Base-by-base conservation (phyloP, 2,329 filamentous ascomycete genomes). In the Colletotrichum sidae region DNA sequence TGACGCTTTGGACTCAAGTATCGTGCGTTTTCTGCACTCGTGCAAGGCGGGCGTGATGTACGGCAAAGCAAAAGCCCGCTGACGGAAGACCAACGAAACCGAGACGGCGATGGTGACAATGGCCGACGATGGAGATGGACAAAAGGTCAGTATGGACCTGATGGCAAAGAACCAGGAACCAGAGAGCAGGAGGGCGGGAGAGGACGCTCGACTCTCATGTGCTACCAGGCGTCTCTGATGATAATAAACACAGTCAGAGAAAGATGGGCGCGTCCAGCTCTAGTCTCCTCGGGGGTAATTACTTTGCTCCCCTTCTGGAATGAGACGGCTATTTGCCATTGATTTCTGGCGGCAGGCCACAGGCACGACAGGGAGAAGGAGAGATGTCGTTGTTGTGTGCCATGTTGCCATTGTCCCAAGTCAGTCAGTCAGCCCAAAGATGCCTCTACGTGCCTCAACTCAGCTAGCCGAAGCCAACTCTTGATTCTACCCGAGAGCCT, bases 341-440 rank as follows among this genome's bases (percentile, higher is more conserved):
- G 58, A 52, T 34, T 42, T 56, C 47, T 33, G 35, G 44, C 62
- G 62, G 62, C 58, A 62, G 47, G 58, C 57, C 58, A 62, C 62
- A 65, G 62, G 58, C 58, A 65, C 62, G 62, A 62, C 62, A 65
- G 62, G 62, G 62, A 65, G 62, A 25, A 25, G 25, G 25, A 56
- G 52, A 45, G 13, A n/a, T 13, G 42, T 10, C 41, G 62, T 61
- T 56, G 62, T 25, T 25, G 25, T 4, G 25, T 25, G 25, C 4
- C 25, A 47, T 65, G 45, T 65, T 65, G 57, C 57, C 55, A 65
- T 56, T 33, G 37, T 52, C 38, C 58, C 58, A 56, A 52, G 25
- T 25, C 25, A 25, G 25, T 25, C 25, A 25, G 25, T 25, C 25
- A 49, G 41, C 51, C 46, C 44, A 46, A 55, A 52, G 56, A 51